Percentiles rank a stretch among this genome's conserved stretches.
Conservation (phyloP, 2,329 filamentous ascomycete genomes). For the Pseudogymnoascus sp. region DNA sequence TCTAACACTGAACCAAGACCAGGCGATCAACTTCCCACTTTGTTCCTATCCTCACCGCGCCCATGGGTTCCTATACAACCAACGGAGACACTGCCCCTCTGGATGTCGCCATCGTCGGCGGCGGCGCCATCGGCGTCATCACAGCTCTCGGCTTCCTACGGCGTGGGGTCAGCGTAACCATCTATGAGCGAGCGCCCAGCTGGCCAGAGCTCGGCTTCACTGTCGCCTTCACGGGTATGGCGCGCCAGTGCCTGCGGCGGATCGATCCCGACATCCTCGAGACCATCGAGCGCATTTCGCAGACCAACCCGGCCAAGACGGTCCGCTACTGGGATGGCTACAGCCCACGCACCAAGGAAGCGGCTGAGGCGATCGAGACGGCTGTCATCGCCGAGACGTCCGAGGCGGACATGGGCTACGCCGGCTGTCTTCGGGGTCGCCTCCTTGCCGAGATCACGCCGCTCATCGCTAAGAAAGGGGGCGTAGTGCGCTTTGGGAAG, state of each 20-base stretch:
- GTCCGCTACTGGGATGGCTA: not conserved
- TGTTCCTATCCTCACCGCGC: no score
- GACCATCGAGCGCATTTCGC: not conserved
- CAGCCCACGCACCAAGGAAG: not conserved
- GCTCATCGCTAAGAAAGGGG: no score
- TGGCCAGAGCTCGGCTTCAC: constrained; percentile 61
- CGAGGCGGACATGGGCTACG: not conserved
- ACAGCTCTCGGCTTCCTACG: constrained; percentile 45
- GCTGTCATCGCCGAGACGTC: no score
- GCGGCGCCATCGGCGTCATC: constrained; percentile 47
- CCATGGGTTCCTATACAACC: no score
- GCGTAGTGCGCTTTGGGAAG: no score
- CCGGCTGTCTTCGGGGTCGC: not conserved
- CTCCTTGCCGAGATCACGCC: no score
- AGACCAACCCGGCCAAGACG: not conserved
- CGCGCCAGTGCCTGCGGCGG: not conserved
- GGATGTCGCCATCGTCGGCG: constrained; percentile 43
- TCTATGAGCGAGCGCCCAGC: constrained; percentile 60
- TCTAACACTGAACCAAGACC: no score
- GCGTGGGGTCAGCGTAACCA: constrained; percentile 47
- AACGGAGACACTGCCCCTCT: no score
- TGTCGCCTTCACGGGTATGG: constrained; percentile 32
- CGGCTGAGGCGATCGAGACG: not conserved
- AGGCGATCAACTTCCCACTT: no score
- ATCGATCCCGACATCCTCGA: not conserved